Percentiles rank a stretch among this genome's conserved stretches.
Evolutionary conservation across 108 stramenopile genomes (phyloP).

Genomic region (Nannochloropsis granulata): DNA sequence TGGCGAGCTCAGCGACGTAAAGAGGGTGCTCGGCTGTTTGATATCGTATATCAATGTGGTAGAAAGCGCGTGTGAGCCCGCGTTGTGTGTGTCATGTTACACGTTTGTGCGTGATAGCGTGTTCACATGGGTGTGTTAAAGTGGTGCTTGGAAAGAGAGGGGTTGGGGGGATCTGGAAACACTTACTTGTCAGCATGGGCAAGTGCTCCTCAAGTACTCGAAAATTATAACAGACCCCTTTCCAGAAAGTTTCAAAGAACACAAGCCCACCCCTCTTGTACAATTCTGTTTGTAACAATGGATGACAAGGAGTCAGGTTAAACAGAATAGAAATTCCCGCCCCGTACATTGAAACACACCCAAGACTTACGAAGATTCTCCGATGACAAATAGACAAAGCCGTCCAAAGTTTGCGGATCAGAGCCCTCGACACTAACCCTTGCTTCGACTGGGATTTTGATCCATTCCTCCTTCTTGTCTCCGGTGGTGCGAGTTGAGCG

Average conservation of each 20-base stretch:
- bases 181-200: neutral
- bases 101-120: no score
- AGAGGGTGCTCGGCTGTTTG: neutral
- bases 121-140: no score
- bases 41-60: no score
- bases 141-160: neutral
- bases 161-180: neutral
- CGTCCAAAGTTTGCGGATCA: neutral
- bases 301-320: no score
- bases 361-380: neutral
- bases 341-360: neutral
- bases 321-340: no score
- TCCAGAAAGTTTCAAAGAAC: neutral
- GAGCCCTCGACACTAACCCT: neutral
- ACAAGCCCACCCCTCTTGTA: neutral
- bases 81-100: neutral
- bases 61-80: neutral
- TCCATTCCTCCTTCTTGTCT: neutral
- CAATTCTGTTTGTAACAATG: neutral
- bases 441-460: neutral
- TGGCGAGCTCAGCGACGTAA: neutral
- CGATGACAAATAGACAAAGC: neutral
- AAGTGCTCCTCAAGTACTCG: neutral
- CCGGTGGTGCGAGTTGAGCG: neutral
- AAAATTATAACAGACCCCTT: neutral